Evolutionary conservation across 768 basidiomycete species (phyloP).

Genomic region (Mycena rebaudengoi): DNA sequence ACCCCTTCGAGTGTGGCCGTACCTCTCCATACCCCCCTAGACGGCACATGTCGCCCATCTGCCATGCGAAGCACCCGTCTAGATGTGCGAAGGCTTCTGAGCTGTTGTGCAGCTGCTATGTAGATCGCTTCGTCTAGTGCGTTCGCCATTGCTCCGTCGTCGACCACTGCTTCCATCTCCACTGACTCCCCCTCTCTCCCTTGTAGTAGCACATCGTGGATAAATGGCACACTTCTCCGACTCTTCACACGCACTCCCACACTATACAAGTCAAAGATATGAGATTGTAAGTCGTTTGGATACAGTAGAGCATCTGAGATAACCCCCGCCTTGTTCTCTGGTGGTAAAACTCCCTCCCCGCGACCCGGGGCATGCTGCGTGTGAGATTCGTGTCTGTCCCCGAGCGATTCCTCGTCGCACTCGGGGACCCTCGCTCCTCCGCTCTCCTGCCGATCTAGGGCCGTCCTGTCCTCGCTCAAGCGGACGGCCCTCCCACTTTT

Average conservation of each 20-base stretch:
- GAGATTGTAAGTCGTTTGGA: background rate
- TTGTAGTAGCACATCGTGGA: conserved; percentile 1
- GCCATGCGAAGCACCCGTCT: conserved; percentile 25
- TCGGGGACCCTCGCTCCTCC: conserved; percentile 14
- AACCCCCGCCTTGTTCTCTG: background rate
- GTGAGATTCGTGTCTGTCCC: conserved; percentile 10
- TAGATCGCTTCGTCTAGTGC: conserved; percentile 12
- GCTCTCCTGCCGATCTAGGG: background rate
- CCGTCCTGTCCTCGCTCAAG: conserved; percentile 6
- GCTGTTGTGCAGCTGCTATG: background rate
- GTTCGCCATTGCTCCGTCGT: conserved; percentile 23
- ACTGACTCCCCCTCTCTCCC: background rate
- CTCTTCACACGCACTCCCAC: background rate
- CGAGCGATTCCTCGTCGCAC: conserved; percentile 17
- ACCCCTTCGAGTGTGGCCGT: conserved; percentile 8
- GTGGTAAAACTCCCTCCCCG: conserved; percentile 10
- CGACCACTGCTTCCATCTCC: conserved; percentile 6
- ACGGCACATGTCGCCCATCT: conserved; percentile 17
- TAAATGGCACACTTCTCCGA: conserved; percentile 9
- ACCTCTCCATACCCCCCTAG: conserved; percentile 23
- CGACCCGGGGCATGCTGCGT: conserved; percentile 7
- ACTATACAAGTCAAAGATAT: conserved; percentile 18
- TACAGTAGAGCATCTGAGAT: conserved; percentile 9
- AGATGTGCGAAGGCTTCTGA: background rate
- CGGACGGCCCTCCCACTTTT: conserved; percentile 19